phyloP scores from a whole-genome alignment of 805 yeast genomes.

The Lipomyces kockii region DNA sequence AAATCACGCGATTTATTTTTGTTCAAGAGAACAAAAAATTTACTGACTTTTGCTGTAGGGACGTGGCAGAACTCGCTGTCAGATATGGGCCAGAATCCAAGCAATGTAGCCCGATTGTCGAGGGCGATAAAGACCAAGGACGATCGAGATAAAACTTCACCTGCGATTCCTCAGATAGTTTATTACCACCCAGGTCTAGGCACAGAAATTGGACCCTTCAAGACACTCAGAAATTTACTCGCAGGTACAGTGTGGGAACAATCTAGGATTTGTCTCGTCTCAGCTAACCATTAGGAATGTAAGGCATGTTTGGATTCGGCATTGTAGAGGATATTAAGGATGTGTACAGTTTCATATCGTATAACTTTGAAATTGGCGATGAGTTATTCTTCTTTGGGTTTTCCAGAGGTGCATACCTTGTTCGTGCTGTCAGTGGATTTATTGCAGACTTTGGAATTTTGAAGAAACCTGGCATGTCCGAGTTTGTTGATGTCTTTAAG shows the following conservation, averaged over 20 bases:
- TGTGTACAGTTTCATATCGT: constrained; percentile 26
- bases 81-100: constrained; percentile 9
- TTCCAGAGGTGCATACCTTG: constrained; percentile 31
- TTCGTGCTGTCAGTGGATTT: constrained; percentile 23
- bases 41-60: constrained; percentile 8
- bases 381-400: constrained; percentile 33
- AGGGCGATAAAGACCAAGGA: constrained; percentile 22
- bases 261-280: background rate
- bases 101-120: constrained; percentile 27
- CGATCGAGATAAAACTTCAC: background rate
- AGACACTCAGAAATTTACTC: background rate
- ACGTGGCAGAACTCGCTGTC: constrained; percentile 31
- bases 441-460: constrained; percentile 25
- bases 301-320: constrained; percentile 15
- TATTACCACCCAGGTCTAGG: constrained; percentile 27
- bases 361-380: constrained; percentile 31
- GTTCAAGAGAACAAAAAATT: background rate
- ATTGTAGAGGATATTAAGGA: constrained; percentile 18
- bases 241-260: background rate
- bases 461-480: constrained; percentile 24
- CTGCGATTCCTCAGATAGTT: constrained; percentile 18
- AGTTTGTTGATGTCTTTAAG: constrained; percentile 20
- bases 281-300: background rate
- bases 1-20: background rate
- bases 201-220: constrained; percentile 1